Percentiles rank a stretch among this genome's conserved stretches.
Conservation (phyloP, 441 rosid genomes). For the Gossypium gossypioides region DNA sequence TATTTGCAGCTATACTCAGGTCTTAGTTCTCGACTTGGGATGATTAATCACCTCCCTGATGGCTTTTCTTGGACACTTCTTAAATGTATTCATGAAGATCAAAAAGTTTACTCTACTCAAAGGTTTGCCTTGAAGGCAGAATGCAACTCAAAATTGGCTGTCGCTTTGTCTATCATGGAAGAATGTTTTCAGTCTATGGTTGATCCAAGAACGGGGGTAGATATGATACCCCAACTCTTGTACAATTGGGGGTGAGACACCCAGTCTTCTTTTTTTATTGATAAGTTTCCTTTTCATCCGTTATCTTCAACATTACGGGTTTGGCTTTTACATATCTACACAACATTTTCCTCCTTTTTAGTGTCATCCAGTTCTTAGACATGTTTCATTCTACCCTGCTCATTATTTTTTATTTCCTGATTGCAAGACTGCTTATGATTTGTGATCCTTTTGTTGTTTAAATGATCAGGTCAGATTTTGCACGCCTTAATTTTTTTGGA, state of each 20-base stretch:
- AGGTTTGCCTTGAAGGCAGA: slow-evolving; percentile 76
- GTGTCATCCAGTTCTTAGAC: background rate
- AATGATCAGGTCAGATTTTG: slow-evolving; percentile 66
- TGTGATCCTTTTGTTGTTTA: slow-evolving; percentile 9
- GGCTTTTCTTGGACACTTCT: slow-evolving; percentile 81
- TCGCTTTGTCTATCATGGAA: slow-evolving; percentile 87
- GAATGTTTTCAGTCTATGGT: slow-evolving; percentile 93
- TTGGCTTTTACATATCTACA: background rate
- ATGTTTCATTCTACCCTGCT: background rate
- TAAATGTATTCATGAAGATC: slow-evolving; percentile 79
- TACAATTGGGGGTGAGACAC: slow-evolving; percentile 80
- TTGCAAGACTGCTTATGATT: background rate
- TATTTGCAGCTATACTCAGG: slow-evolving; percentile 57
- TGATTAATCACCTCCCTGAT: slow-evolving; percentile 41
- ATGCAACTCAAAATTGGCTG: slow-evolving; percentile 89
- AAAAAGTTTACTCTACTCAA: slow-evolving; percentile 63
- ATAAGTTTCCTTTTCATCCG: background rate
- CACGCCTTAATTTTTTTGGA: slow-evolving; percentile 71
- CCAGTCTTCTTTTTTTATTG: background rate
- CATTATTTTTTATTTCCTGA: background rate
- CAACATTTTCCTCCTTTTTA: background rate
- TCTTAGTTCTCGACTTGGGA: slow-evolving; percentile 72
- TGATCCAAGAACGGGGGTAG: slow-evolving; percentile 89
- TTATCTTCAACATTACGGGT: slow-evolving; percentile 9
- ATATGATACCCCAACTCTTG: slow-evolving; percentile 86